A percentile compares a stretch with the other conserved stretches of the same genome.
These are phyloP conservation scores for Epichloe baconii DNA, from an alignment of 2,329 filamentous ascomycete genomes.

Conservation along the genomic window DNA sequence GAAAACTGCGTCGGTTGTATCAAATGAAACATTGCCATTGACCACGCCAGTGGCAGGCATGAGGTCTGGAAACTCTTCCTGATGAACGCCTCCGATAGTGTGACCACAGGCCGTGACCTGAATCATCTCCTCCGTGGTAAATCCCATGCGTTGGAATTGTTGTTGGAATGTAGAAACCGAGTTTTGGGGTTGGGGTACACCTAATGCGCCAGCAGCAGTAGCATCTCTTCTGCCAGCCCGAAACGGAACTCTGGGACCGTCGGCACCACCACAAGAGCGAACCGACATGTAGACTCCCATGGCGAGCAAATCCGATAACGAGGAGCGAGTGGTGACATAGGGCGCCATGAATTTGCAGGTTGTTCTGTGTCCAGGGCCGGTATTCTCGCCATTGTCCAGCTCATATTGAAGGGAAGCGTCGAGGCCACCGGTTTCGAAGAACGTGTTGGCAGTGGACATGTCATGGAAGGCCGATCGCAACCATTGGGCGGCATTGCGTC, in stretches of 20 bases:
- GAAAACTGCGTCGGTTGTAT: slow-evolving; percentile 34
- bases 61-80: slow-evolving; percentile 37
- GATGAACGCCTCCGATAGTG: slow-evolving; percentile 46
- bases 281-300: slow-evolving; percentile 45
- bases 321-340: slow-evolving; percentile 36
- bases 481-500: slow-evolving; percentile 49
- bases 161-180: slow-evolving; percentile 35
- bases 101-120: slow-evolving; percentile 48
- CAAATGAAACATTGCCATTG: slow-evolving; percentile 33
- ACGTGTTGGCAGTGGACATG: slow-evolving; percentile 41
- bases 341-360: slow-evolving; percentile 41
- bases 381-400: slow-evolving; percentile 40
- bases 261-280: slow-evolving; percentile 44
- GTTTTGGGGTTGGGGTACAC: slow-evolving; percentile 47
- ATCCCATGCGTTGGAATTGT: slow-evolving; percentile 46
- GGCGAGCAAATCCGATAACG: slow-evolving; percentile 45
- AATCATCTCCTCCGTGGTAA: slow-evolving; percentile 44
- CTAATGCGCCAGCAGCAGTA: slow-evolving; percentile 28
- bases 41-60: slow-evolving; percentile 29
- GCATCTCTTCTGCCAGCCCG: slow-evolving; percentile 43
- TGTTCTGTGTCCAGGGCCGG: slow-evolving; percentile 39
- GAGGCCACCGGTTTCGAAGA: slow-evolving; percentile 36
- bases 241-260: slow-evolving; percentile 29
- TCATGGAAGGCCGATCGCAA: slow-evolving; percentile 49
- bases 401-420: slow-evolving; percentile 50